Evolutionary conservation across 352 stramenopile species (phyloP).

Genomic region (Phytophthora sansomeana): DNA sequence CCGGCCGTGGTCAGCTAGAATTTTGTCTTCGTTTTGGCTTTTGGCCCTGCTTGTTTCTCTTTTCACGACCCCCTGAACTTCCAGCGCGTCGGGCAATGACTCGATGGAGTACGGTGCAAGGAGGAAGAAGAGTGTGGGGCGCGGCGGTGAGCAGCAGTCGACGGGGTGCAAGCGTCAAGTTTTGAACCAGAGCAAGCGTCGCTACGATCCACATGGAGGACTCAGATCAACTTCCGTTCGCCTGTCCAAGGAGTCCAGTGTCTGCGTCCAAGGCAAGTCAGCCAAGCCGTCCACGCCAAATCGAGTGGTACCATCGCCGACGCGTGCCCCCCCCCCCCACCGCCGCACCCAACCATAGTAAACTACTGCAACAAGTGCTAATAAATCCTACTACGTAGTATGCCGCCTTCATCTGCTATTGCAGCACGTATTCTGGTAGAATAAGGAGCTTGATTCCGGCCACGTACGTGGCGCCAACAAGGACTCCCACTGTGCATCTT

Average conservation of each 20-base stretch:
- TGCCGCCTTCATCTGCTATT: slow-evolving; percentile 5
- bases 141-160: background rate
- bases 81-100: slow-evolving; percentile 18
- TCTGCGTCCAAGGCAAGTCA: slow-evolving; percentile 24
- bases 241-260: slow-evolving; percentile 1
- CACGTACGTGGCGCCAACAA: slow-evolving; percentile 26
- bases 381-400: slow-evolving; percentile 9
- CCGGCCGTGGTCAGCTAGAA: slow-evolving; percentile 34
- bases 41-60: slow-evolving; percentile 31
- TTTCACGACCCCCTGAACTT: slow-evolving; percentile 14
- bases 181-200: background rate
- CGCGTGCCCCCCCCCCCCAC: background rate
- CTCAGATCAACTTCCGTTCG: background rate
- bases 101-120: slow-evolving; percentile 20
- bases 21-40: slow-evolving; percentile 32
- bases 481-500: slow-evolving; percentile 31
- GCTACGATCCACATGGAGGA: background rate
- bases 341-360: slow-evolving; percentile 19
- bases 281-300: slow-evolving; percentile 25
- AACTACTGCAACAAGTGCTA: slow-evolving; percentile 36
- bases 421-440: background rate
- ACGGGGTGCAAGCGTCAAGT: slow-evolving; percentile 8
- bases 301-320: slow-evolving; percentile 5
- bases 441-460: background rate
- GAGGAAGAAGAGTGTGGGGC: slow-evolving; percentile 18